Percentiles rank a stretch among this genome's conserved stretches.
Conservation (phyloP, 108 stramenopile species). For the Fragilariopsis cylindrus region DNA sequence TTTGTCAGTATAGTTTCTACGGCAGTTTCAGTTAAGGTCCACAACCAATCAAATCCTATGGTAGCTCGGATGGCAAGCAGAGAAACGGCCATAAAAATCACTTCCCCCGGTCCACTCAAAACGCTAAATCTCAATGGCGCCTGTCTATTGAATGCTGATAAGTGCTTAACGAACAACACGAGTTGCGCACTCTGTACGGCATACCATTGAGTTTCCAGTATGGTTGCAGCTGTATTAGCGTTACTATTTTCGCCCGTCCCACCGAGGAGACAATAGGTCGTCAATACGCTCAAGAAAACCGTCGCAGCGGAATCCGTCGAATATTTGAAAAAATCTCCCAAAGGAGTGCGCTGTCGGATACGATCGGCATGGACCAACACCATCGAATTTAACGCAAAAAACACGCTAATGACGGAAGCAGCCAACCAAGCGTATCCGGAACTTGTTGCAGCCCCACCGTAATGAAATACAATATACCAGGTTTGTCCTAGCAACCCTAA, state of each 20-base stretch:
- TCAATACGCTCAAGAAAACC: conserved; percentile 78
- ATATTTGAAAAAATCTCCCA: conserved; percentile 90
- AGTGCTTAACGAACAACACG: conserved; percentile 84
- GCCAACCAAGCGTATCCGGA: conserved; percentile 74
- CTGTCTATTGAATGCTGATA: conserved; percentile 83
- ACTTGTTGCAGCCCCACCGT: conserved; percentile 42
- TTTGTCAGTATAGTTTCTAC: conserved; percentile 51
- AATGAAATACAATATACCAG: conserved; percentile 81
- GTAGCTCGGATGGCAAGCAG: conserved; percentile 67
- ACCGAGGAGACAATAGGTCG: conserved; percentile 65
- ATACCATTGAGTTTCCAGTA: conserved; percentile 80
- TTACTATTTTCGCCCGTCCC: conserved; percentile 20
- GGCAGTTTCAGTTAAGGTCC: conserved; percentile 22
- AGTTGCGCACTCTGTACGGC: conserved; percentile 83
- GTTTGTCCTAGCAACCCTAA: conserved; percentile 71
- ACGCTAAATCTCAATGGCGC: conserved; percentile 83
- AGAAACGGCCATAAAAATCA: conserved; percentile 57
- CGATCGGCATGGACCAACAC: conserved; percentile 76
- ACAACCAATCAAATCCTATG: conserved; percentile 77
- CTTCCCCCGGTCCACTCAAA: conserved; percentile 88
- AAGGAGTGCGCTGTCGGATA: conserved; percentile 79
- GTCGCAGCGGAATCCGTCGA: conserved; percentile 79
- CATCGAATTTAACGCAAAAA: conserved; percentile 69
- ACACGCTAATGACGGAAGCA: conserved; percentile 69
- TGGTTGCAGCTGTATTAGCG: conserved; percentile 40